phyloP scores from a whole-genome alignment of 1,284 basidiomycete genomes.

The Lentinula novae-zelandiae region DNA sequence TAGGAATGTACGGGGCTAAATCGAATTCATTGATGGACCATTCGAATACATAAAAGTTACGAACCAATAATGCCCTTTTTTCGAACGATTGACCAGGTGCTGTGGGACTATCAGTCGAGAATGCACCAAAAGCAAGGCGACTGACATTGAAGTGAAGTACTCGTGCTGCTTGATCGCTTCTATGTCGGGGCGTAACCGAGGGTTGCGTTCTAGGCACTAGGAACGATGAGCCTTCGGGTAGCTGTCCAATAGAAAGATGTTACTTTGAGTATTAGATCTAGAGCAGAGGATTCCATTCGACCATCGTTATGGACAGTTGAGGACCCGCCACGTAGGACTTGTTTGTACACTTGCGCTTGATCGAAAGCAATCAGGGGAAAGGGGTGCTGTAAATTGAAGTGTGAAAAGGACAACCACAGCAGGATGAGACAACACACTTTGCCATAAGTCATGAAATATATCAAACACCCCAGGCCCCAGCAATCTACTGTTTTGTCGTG shows the following conservation, averaged over 20 bases:
- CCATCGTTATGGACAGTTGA: not conserved
- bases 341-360: conserved; percentile 5
- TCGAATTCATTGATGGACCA: not conserved
- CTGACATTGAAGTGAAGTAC: conserved; percentile 46
- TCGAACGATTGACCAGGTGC: conserved; percentile 40
- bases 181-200: conserved; percentile 38
- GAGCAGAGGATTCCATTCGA: conserved; percentile 27
- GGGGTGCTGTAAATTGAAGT: conserved; percentile 1
- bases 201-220: conserved; percentile 57
- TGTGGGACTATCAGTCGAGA: conserved; percentile 17
- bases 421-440: conserved; percentile 34
- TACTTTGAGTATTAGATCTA: conserved; percentile 40
- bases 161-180: conserved; percentile 37
- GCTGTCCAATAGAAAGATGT: not conserved
- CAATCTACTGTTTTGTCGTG: conserved; percentile 79
- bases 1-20: conserved; percentile 8
- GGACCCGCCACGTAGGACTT: not conserved
- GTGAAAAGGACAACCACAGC: not conserved
- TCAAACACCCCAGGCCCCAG: conserved; percentile 77
- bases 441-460: conserved; percentile 68
- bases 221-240: conserved; percentile 5
- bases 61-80: conserved; percentile 10
- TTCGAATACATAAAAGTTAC: not conserved
- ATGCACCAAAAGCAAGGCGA: conserved; percentile 3
- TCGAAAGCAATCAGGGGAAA: not conserved